Evolutionary conservation across 176 grass and related monocot species (phyloP).

Genomic region (Rhynchospora breviuscula): DNA sequence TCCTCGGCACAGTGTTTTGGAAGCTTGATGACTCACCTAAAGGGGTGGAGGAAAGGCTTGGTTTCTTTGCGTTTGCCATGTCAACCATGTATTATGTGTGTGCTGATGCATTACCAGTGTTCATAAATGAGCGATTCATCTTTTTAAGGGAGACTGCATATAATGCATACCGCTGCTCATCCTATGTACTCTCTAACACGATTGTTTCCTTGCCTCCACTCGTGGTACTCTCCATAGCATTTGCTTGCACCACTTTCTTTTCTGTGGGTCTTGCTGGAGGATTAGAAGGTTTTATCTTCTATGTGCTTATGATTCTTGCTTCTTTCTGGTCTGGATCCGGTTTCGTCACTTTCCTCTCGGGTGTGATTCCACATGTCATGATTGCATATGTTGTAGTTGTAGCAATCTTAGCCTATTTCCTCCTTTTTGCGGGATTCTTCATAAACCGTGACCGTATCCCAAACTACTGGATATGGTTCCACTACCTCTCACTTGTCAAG

Average conservation of each 20-base stretch:
- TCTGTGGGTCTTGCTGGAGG: constrained; percentile 79
- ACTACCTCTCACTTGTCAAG: constrained; percentile 88
- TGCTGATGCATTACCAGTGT: constrained; percentile 88
- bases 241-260: constrained; percentile 74
- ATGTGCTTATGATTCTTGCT: constrained; percentile 61
- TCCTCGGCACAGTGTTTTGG: constrained; percentile 88
- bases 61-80: constrained; percentile 98
- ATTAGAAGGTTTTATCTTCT: constrained; percentile 60
- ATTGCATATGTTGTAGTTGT: constrained; percentile 80
- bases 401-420: constrained; percentile 83
- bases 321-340: constrained; percentile 85
- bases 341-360: constrained; percentile 93
- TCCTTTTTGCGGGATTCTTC: constrained; percentile 94
- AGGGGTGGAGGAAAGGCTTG: constrained; percentile 78
- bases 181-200: constrained; percentile 93
- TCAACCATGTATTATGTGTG: constrained; percentile 98
- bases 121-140: constrained; percentile 84
- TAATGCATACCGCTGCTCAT: constrained; percentile 78
- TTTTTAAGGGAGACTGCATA: constrained; percentile 91
- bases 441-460: constrained; percentile 86
- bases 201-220: constrained; percentile 81
- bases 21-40: constrained; percentile 65
- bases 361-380: constrained; percentile 81
- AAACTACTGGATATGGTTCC: constrained; percentile 92
- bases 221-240: constrained; percentile 67